Evolutionary conservation across 345 rosid species (phyloP).

Genomic region (Melastoma malabathricum): DNA sequence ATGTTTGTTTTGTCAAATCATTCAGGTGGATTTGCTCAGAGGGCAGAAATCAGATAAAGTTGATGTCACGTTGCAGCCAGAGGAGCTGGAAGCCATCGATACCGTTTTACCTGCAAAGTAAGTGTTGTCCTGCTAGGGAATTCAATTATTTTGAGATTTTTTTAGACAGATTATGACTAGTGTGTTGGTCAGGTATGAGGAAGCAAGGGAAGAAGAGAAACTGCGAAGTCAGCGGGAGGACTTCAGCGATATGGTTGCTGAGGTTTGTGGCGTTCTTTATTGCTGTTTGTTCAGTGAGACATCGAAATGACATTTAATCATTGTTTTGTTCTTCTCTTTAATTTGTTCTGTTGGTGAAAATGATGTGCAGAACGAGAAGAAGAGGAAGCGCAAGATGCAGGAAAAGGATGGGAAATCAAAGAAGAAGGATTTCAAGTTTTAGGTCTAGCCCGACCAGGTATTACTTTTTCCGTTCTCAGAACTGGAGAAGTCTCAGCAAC

Average conservation of each 20-base stretch:
- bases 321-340: too few species aligned
- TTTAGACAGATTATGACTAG: not conserved
- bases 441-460: not conserved
- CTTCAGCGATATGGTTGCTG: constrained; percentile 98
- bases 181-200: constrained; percentile 58
- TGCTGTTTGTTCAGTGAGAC: not conserved
- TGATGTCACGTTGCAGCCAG: constrained; percentile 80
- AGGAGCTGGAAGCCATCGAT: constrained; percentile 82
- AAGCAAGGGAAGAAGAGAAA: constrained; percentile 97
- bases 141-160: not conserved
- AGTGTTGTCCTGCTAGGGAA: constrained; percentile 13
- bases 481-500: not conserved
- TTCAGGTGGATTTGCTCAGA: constrained; percentile 87
- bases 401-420: constrained; percentile 92
- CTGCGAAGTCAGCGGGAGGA: constrained; percentile 82
- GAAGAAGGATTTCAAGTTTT: constrained; percentile 89
- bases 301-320: not conserved
- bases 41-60: constrained; percentile 91
- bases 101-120: constrained; percentile 91
- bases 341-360: too few species aligned
- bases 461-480: not conserved
- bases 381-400: constrained; percentile 81
- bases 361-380: constrained; percentile 70
- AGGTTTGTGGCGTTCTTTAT: constrained; percentile 34
- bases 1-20: not conserved